These are phyloP conservation scores for Auriscalpium orientale DNA, from an alignment of 768 basidiomycete species.

Conservation along the genomic window DNA sequence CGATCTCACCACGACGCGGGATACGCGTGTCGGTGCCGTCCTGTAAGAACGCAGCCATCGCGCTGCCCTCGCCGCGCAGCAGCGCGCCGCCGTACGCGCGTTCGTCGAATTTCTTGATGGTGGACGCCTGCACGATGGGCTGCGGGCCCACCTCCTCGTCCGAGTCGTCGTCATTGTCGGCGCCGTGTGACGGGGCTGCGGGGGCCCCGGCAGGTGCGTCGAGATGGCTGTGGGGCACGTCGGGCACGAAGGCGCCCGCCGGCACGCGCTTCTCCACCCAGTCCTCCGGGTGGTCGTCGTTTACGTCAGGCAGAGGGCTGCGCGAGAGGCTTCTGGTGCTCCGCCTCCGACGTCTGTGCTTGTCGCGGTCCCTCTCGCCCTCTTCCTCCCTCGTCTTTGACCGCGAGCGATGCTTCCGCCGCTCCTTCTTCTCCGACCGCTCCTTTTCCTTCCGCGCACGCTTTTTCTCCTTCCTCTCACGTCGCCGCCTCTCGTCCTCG, in stretches of 20 bases:
- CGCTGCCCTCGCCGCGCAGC: constrained; percentile 90
- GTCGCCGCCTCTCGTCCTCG: constrained; percentile 54
- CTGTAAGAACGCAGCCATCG: constrained; percentile 94
- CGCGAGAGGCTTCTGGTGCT: constrained; percentile 21
- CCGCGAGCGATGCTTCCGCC: constrained; percentile 19
- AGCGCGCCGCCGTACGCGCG: constrained; percentile 86
- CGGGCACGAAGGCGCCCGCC: constrained; percentile 20
- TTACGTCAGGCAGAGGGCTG: constrained; percentile 12
- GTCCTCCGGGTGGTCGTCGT: constrained; percentile 39
- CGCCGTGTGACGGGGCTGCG: neutral
- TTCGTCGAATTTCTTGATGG: constrained; percentile 55
- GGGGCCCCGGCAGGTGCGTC: neutral
- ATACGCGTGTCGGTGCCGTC: constrained; percentile 80
- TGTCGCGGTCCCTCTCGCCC: constrained; percentile 11
- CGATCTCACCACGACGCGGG: constrained; percentile 98
- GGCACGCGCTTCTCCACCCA: constrained; percentile 58
- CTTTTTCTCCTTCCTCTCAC: constrained; percentile 55
- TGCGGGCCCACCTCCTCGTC: constrained; percentile 78
- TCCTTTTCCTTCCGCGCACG: constrained; percentile 43
- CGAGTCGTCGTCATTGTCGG: constrained; percentile 27
- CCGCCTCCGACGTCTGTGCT: constrained; percentile 20
- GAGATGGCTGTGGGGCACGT: constrained; percentile 9
- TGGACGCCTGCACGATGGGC: constrained; percentile 39
- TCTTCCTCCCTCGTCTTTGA: constrained; percentile 23
- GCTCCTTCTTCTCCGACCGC: constrained; percentile 33